Evolutionary conservation across 495 filamentous ascomycete species (phyloP).

Genomic region (Melanomma pulvis-pyrius): DNA sequence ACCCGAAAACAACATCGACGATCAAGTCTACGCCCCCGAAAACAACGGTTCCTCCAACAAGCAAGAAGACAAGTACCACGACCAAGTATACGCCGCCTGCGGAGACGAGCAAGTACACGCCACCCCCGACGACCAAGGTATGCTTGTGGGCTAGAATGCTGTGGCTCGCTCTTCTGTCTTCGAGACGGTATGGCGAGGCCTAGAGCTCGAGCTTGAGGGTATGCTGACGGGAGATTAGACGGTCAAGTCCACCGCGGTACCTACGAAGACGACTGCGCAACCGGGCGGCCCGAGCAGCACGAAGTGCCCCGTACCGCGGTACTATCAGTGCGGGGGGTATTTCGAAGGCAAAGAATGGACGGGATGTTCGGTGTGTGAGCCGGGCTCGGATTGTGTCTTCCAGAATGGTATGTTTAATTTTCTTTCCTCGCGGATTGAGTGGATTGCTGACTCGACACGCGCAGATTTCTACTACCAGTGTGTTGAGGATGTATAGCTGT

Average conservation of each 20-base stretch:
- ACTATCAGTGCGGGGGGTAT: conserved; percentile 28
- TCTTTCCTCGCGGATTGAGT: background rate
- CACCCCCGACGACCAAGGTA: conserved; percentile 10
- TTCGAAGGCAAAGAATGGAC: conserved; percentile 23
- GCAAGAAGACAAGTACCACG: conserved; percentile 14
- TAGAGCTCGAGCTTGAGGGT: background rate
- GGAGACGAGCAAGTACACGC: background rate
- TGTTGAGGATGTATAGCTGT: conserved; percentile 20
- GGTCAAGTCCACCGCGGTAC: conserved; percentile 9
- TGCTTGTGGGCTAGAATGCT: background rate
- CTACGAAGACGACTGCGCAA: conserved; percentile 7
- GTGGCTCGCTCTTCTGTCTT: background rate
- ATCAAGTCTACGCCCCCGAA: conserved; percentile 3
- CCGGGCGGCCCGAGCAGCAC: conserved; percentile 31
- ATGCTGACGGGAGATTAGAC: conserved; percentile 9
- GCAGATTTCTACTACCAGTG: conserved; percentile 33
- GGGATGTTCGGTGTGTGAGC: conserved; percentile 30
- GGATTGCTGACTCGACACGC: background rate
- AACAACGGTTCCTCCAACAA: conserved; percentile 8
- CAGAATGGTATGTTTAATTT: conserved; percentile 30
- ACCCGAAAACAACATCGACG: conserved; percentile 1
- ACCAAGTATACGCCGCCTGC: conserved; percentile 3
- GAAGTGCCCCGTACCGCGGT: conserved; percentile 30
- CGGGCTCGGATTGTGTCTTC: conserved; percentile 14
- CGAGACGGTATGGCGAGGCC: background rate